phyloP scores from a whole-genome alignment of 2,329 filamentous ascomycete species.

The Colletotrichum trifolii region DNA sequence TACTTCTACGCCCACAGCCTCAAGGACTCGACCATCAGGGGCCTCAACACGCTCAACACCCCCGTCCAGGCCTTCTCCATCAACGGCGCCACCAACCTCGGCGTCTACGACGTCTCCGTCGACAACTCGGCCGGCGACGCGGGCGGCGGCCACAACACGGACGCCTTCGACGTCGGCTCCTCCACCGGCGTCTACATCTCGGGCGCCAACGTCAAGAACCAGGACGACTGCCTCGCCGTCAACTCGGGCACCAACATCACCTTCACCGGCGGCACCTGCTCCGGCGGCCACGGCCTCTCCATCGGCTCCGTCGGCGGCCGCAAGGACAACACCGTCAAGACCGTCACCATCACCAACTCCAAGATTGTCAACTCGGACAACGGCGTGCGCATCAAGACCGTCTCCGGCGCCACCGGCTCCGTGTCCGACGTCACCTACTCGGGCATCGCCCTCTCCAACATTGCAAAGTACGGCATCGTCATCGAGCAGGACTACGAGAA shows the following conservation, averaged over 20 bases:
- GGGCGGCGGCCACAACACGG: conserved; percentile 61
- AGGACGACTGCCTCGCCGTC: conserved; percentile 70
- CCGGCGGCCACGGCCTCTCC: conserved; percentile 55
- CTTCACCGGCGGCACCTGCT: conserved; percentile 57
- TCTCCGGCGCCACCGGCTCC: conserved; percentile 56
- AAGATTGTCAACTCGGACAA: conserved; percentile 64
- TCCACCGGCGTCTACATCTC: conserved; percentile 62
- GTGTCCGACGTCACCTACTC: conserved; percentile 57
- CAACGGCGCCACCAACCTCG: conserved; percentile 47
- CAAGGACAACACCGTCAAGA: conserved; percentile 62
- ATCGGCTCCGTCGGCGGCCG: conserved; percentile 60
- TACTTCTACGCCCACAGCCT: conserved; percentile 62
- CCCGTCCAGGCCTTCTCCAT: conserved; percentile 56
- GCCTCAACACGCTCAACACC: conserved; percentile 54
- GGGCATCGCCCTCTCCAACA: conserved; percentile 54
- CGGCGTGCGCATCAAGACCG: conserved; percentile 63
- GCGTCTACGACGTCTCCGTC: conserved; percentile 48
- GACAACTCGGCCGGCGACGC: conserved; percentile 53
- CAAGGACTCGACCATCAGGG: conserved; percentile 49
- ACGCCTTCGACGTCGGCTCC: conserved; percentile 67
- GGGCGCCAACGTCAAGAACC: conserved; percentile 66
- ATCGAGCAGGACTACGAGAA: conserved; percentile 61
- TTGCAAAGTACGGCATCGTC: conserved; percentile 52
- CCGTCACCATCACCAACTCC: conserved; percentile 61
- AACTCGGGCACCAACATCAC: conserved; percentile 64